A percentile compares a stretch with the other conserved stretches of the same genome.
phyloP scores from a whole-genome alignment of 2,329 filamentous ascomycete species.

The Xylogone sp. region DNA sequence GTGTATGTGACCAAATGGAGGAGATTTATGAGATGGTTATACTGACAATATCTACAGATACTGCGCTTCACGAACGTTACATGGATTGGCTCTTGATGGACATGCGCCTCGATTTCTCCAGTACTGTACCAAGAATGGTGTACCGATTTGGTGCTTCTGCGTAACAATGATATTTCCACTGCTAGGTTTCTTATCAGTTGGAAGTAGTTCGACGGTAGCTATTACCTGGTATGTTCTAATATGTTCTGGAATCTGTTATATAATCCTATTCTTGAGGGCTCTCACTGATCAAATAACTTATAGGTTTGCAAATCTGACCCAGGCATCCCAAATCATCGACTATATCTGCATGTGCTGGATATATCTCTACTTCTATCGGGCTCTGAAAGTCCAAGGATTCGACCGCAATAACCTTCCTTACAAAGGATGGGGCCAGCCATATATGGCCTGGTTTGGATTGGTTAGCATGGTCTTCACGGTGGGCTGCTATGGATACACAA shows the following conservation, averaged over 20 bases:
- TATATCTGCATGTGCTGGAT: constrained; percentile 56
- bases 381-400: constrained; percentile 42
- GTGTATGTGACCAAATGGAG: constrained; percentile 40
- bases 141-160: constrained; percentile 55
- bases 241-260: neutral
- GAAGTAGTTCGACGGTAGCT: constrained; percentile 1
- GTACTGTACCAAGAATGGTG: constrained; percentile 56
- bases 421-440: constrained; percentile 49
- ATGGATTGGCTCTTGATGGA: constrained; percentile 2
- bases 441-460: constrained; percentile 55
- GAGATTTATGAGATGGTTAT: neutral
- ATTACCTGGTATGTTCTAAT: constrained; percentile 4
- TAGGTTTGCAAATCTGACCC: constrained; percentile 31
- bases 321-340: constrained; percentile 30
- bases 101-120: constrained; percentile 39
- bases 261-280: neutral
- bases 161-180: constrained; percentile 51
- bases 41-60: neutral
- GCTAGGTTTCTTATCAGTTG: constrained; percentile 48
- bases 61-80: constrained; percentile 1
- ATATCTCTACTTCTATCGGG: constrained; percentile 56
- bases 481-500: constrained; percentile 57
- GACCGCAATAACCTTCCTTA: constrained; percentile 57
- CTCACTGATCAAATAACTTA: constrained; percentile 23
- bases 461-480: constrained; percentile 54